A percentile compares a stretch with the other conserved stretches of the same genome.
phyloP scores from a whole-genome alignment of 2,329 filamentous ascomycete genomes.

The Clarireedia hainanense region DNA sequence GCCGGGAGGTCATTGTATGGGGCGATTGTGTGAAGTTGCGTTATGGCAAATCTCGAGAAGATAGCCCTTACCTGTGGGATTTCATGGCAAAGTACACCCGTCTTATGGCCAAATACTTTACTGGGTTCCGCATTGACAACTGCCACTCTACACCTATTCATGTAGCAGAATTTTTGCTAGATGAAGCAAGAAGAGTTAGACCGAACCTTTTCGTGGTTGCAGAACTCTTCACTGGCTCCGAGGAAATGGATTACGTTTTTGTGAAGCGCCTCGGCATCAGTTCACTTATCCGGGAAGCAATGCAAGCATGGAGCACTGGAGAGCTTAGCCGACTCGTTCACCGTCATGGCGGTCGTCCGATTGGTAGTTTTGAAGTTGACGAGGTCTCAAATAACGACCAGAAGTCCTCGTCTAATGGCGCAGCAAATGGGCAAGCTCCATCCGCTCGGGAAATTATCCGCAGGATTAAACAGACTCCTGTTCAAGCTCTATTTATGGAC shows the following conservation, averaged over 20 bases:
- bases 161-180: constrained; percentile 89
- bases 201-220: constrained; percentile 88
- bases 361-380: constrained; percentile 95
- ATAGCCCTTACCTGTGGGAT: constrained; percentile 92
- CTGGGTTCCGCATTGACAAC: constrained; percentile 94
- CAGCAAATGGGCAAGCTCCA: constrained; percentile 27
- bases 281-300: constrained; percentile 89
- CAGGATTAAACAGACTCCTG: constrained; percentile 76
- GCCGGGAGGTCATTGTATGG: constrained; percentile 95
- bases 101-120: constrained; percentile 89
- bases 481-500: constrained; percentile 96
- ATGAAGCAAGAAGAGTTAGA: constrained; percentile 81
- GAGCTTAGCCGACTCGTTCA: constrained; percentile 92
- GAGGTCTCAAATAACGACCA: constrained; percentile 61
- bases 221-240: constrained; percentile 90
- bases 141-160: constrained; percentile 93
- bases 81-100: constrained; percentile 91
- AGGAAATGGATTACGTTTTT: constrained; percentile 93
- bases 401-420: constrained; percentile 23
- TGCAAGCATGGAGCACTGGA: constrained; percentile 95
- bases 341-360: constrained; percentile 84
- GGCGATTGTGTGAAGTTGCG: constrained; percentile 96
- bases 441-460: constrained; percentile 48
- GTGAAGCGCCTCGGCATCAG: constrained; percentile 88
- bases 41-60: constrained; percentile 71